phyloP scores from a whole-genome alignment of 257 asterid species.

The Plantago elongata region DNA sequence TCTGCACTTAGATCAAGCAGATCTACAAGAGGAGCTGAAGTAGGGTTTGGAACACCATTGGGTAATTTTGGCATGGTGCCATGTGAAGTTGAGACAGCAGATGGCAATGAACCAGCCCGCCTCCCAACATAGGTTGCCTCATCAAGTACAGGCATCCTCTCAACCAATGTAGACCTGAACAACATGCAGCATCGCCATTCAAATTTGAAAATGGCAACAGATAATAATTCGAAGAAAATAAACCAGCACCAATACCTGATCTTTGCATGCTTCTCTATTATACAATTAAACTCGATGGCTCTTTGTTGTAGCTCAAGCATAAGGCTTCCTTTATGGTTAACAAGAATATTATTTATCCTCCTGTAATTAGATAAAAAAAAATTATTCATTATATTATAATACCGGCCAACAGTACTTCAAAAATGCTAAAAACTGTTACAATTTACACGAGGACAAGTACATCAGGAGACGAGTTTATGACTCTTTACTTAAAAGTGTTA shows the following conservation, averaged over 20 bases:
- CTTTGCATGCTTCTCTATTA: slow-evolving; percentile 67
- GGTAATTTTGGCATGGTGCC: slow-evolving; percentile 65
- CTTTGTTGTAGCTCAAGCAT: slow-evolving; percentile 96
- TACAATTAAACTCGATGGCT: slow-evolving; percentile 86
- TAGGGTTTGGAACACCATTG: slow-evolving; percentile 70
- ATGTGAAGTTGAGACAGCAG: slow-evolving; percentile 65
- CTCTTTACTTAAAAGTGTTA: too few species aligned
- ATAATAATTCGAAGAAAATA: slow-evolving; percentile 12
- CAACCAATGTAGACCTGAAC: slow-evolving; percentile 77
- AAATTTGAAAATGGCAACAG: slow-evolving; percentile 4
- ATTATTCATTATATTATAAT: background rate
- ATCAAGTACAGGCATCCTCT: slow-evolving; percentile 95
- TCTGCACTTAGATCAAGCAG: slow-evolving; percentile 82
- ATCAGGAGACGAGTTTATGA: too few species aligned
- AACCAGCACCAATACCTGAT: slow-evolving; percentile 47
- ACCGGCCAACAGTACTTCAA: too few species aligned
- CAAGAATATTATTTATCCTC: slow-evolving; percentile 62
- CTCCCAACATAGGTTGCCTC: slow-evolving; percentile 82
- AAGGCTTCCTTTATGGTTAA: slow-evolving; percentile 78
- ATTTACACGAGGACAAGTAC: too few species aligned
- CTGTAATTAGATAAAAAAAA: slow-evolving; percentile 32
- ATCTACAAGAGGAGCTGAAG: slow-evolving; percentile 74
- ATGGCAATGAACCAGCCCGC: slow-evolving; percentile 45
- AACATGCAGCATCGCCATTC: slow-evolving; percentile 15
- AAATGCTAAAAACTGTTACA: too few species aligned